These are phyloP conservation scores for Primulina eburnea DNA, from an alignment of 257 asterid genomes.

Conservation along the genomic window DNA sequence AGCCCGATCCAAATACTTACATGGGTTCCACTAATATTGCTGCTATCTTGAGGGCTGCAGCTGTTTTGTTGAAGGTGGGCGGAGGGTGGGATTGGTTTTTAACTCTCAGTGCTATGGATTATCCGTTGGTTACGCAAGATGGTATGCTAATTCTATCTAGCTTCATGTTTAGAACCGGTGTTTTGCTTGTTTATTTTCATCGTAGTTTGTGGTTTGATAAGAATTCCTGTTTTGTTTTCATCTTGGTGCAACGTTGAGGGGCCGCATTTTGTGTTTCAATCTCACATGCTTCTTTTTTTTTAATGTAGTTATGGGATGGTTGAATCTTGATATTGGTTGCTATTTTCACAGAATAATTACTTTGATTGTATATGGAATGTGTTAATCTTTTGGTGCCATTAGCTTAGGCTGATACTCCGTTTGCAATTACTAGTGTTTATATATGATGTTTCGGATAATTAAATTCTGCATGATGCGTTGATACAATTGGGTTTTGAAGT, in stretches of 20 bases:
- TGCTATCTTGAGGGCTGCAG: conserved; percentile 74
- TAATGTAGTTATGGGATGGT: background rate
- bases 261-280: conserved; percentile 2
- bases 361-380: conserved; percentile 6
- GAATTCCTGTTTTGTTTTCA: conserved; percentile 11
- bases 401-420: conserved; percentile 4
- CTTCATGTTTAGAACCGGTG: conserved; percentile 13
- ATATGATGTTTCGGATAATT: background rate
- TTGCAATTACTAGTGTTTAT: conserved; percentile 6
- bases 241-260: conserved; percentile 10
- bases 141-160: conserved; percentile 45
- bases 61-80: conserved; percentile 79
- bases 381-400: conserved; percentile 6
- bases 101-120: conserved; percentile 82
- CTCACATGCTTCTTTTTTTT: background rate
- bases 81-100: conserved; percentile 95
- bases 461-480: conserved; percentile 9
- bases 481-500: conserved; percentile 18
- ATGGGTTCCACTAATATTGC: conserved; percentile 92
- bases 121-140: conserved; percentile 90
- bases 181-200: conserved; percentile 11
- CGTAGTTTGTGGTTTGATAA: conserved; percentile 18
- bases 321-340: conserved; percentile 13
- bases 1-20: conserved; percentile 90
- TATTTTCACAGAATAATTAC: background rate